Evolutionary conservation across 2,329 filamentous ascomycete genomes (phyloP).

Genomic region (Periconia macrospinosa): DNA sequence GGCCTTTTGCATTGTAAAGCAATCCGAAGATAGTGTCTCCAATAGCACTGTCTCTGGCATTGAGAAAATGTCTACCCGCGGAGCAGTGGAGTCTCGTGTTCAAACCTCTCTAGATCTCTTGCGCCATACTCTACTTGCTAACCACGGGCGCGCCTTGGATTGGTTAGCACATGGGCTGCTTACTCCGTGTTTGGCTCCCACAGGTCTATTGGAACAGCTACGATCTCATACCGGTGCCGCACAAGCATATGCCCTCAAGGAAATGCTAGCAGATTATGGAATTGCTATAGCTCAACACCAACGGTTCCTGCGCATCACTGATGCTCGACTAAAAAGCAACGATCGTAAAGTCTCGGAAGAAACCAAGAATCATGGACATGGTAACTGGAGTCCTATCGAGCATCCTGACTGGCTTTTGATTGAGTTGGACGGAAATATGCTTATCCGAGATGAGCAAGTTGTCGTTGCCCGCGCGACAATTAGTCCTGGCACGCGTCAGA

Average conservation of each 20-base stretch:
- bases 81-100: slow-evolving; percentile 16
- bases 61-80: slow-evolving; percentile 15
- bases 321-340: slow-evolving; percentile 26
- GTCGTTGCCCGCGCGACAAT: slow-evolving; percentile 65
- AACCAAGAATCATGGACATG: slow-evolving; percentile 52
- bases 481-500: slow-evolving; percentile 52
- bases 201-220: slow-evolving; percentile 53
- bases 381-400: slow-evolving; percentile 57
- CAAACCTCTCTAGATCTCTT: slow-evolving; percentile 2
- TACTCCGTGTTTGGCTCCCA: slow-evolving; percentile 51
- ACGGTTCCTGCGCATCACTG: slow-evolving; percentile 47
- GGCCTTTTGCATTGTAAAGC: not conserved
- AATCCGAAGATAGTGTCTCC: not conserved
- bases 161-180: slow-evolving; percentile 51
- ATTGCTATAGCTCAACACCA: slow-evolving; percentile 51
- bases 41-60: slow-evolving; percentile 34
- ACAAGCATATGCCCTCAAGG: slow-evolving; percentile 44
- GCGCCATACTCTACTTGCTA: slow-evolving; percentile 2
- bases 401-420: slow-evolving; percentile 67
- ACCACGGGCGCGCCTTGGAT: slow-evolving; percentile 25
- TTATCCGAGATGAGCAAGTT: slow-evolving; percentile 64
- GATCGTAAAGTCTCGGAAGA: slow-evolving; percentile 46
- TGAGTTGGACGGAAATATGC: slow-evolving; percentile 66
- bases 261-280: slow-evolving; percentile 49
- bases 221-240: slow-evolving; percentile 34